These are phyloP conservation scores for Myriangium duriaei DNA, from an alignment of 2,329 filamentous ascomycete genomes.

Conservation along the genomic window DNA sequence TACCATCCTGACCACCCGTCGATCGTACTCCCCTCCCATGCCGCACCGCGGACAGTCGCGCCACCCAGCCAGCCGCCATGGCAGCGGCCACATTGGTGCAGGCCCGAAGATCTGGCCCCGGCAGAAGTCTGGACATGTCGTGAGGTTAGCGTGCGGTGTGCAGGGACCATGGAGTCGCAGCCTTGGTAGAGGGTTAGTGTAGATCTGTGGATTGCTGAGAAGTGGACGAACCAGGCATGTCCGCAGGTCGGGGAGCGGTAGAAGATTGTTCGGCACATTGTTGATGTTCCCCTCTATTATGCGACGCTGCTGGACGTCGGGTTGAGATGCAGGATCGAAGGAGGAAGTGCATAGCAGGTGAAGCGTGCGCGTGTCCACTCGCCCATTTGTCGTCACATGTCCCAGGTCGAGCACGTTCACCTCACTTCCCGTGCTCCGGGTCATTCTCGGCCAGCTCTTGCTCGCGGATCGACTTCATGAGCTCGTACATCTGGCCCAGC, in stretches of 20 bases:
- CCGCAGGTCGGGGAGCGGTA: slow-evolving; percentile 2
- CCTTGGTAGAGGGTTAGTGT: background rate
- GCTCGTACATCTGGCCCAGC: slow-evolving; percentile 81
- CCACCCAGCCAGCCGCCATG: slow-evolving; percentile 3
- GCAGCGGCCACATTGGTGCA: slow-evolving; percentile 3
- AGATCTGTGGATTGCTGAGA: background rate
- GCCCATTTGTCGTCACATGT: no score
- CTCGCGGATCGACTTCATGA: slow-evolving; percentile 70
- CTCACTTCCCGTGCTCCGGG: slow-evolving; percentile 20
- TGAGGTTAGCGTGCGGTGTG: slow-evolving; percentile 1
- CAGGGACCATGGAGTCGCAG: background rate
- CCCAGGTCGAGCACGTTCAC: no score
- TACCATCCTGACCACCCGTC: slow-evolving; percentile 4
- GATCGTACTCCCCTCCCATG: background rate
- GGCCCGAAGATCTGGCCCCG: slow-evolving; percentile 1
- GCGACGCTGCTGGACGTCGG: slow-evolving; percentile 15
- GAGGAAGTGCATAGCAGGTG: no score
- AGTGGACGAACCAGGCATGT: slow-evolving; percentile 4
- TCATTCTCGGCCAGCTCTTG: slow-evolving; percentile 37
- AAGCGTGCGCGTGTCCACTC: no score
- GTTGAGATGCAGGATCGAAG: slow-evolving; percentile 14
- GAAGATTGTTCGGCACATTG: slow-evolving; percentile 5
- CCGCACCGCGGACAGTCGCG: slow-evolving; percentile 3
- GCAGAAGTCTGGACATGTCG: slow-evolving; percentile 5
- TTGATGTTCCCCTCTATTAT: slow-evolving; percentile 15